phyloP scores from a whole-genome alignment of 2,329 filamentous ascomycete species.

The Metarhizium robertsii region DNA sequence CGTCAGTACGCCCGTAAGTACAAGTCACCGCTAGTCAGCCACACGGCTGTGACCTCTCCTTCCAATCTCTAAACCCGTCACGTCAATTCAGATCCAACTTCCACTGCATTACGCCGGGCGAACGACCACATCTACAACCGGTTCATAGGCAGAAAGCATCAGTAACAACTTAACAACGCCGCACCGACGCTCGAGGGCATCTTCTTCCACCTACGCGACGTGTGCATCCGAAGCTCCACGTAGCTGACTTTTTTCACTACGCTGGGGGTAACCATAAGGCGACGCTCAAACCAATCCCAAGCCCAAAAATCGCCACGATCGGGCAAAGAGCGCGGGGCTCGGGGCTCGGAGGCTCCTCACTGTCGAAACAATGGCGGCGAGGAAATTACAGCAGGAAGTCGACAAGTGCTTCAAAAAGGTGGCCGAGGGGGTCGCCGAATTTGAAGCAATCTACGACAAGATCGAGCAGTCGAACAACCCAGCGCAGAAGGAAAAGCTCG shows the following conservation, averaged over 20 bases:
- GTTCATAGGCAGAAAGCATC: not conserved
- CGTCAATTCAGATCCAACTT: constrained; percentile 5
- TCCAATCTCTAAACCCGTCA: constrained; percentile 9
- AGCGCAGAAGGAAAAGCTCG: constrained; percentile 95
- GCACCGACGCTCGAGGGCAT: not conserved
- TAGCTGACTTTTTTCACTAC: not conserved
- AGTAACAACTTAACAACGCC: not conserved
- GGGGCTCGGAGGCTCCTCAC: not conserved
- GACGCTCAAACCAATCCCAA: not conserved
- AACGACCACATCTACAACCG: constrained; percentile 1
- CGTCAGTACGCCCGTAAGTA: not conserved
- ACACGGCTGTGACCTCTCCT: constrained; percentile 11
- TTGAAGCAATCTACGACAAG: constrained; percentile 96
- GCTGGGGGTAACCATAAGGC: not conserved
- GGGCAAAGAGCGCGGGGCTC: not conserved
- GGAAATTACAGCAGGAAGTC: constrained; percentile 96
- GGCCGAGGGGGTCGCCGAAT: constrained; percentile 80
- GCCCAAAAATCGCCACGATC: not conserved
- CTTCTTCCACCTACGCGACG: not conserved
- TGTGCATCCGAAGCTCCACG: not conserved
- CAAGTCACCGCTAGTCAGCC: constrained; percentile 10
- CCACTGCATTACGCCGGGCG: not conserved
- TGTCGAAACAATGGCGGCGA: constrained; percentile 66
- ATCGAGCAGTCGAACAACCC: constrained; percentile 86
- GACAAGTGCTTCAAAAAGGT: constrained; percentile 99